Percentiles rank a stretch among this genome's conserved stretches.
Evolutionary conservation across 345 rosid genomes (phyloP).

Genomic region (Bruguiera parviflora): DNA sequence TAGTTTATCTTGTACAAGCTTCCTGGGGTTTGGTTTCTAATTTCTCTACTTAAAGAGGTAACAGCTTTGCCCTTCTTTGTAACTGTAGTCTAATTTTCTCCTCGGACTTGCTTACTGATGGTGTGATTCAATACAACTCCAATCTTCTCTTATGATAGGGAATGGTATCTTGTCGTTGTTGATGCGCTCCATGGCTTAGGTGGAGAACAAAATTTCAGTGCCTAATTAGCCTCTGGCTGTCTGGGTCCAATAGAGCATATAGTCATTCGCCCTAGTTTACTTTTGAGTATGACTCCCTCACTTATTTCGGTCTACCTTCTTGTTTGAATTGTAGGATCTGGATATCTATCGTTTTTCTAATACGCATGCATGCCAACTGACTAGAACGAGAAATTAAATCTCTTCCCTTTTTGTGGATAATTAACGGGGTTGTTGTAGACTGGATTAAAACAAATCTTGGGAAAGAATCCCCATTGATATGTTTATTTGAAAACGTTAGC

Average conservation of each 20-base stretch:
- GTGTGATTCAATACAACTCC: neutral
- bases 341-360: neutral
- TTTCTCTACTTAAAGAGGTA: neutral
- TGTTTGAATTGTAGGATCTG: neutral
- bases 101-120: neutral
- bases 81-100: neutral
- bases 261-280: no score
- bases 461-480: neutral
- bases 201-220: neutral
- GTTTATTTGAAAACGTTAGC: no score
- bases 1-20: neutral
- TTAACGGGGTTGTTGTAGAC: neutral
- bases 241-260: no score
- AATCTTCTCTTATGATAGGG: neutral
- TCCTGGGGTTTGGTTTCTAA: neutral
- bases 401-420: neutral
- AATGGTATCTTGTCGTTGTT: neutral
- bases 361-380: neutral
- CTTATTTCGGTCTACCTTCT: no score
- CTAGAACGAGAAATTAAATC: neutral
- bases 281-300: no score
- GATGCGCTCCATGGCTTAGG: neutral
- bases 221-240: no score
- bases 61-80: neutral
- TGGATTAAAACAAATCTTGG: neutral